Base-by-base conservation (phyloP, 1,284 basidiomycete genomes). In the Peniophora sp. region DNA sequence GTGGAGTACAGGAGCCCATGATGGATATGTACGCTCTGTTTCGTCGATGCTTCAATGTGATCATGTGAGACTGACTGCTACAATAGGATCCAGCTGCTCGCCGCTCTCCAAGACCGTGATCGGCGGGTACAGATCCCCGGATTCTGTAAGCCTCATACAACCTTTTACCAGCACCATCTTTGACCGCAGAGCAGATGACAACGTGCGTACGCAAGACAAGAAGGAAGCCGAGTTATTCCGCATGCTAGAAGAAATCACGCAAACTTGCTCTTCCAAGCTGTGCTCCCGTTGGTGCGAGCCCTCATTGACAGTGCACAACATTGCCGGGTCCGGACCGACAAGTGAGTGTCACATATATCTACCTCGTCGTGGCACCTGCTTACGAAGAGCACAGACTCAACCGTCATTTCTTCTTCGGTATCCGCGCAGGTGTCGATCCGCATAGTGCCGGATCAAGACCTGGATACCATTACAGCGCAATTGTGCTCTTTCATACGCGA, bases 361-460 rank as follows among this genome's bases (percentile, higher is more conserved):
- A 16, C 10, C 27, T 48, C 43, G 10, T 10, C 24, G 20, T 44
- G 10, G n/a, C n/a, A 32, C 27, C 27, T 12, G 27, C 5, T 32
- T 35, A 39, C 39, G 27, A 24, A 2, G 16, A n/a, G 22, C 24
- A 1, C 57, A 92, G 85, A 89, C 61, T 74, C 89, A 11, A 95
- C 93, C 1, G 83, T 97, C 52, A 97, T 97, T 47, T 92, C 94
- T 0, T 79, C 83, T 2, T 77, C 74, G 11, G 91, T 95, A 17
- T 80, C 77, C 34, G 83, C 92, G 1, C 85, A 91, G 57, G 76
- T 96, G 10, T 93, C 91, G 1, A 69, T 97, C 53, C 88, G 95
- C 20, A 86, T 97, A 56, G 96, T 99, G 0, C 96, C 96, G 0
- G 92, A 98, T 63, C 96, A 97, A 67, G 79, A 88, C 52, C 69